Evolutionary conservation across 2,329 filamentous ascomycete genomes (phyloP), one percentile per base, ranked within the genome.

Genomic region (Ophiosphaerella herpotricha): DNA sequence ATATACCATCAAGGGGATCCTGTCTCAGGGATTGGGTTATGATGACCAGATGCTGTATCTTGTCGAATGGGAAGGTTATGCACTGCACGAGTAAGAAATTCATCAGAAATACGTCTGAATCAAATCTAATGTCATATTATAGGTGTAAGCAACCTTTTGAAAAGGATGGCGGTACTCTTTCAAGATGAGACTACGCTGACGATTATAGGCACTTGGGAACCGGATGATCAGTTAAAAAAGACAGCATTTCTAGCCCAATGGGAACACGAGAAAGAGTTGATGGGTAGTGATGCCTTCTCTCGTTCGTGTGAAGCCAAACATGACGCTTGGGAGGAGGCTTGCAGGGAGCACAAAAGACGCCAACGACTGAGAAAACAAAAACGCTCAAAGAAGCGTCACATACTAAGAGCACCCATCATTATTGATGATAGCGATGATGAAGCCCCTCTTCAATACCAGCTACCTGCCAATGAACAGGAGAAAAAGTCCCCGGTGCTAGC

Each of bases 51-150:
- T 71, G 60, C 47, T 74, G 21, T 90, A 84, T 63, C 77, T 91
- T 1, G 80, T 89, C 18, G 79, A 82, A 51, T 91, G 87, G 88
- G 74, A 77, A 23, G 79, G 75, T 2, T 91, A 86, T 61, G 74
- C 78, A 1, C 54, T 85, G 24, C 49, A 68, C 36, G 45, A 55
- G 64, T 68, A 57, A 52, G 55, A 46, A 8, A 11, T 3, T 9
- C 32, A 16, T 40, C 24, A 4, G 24, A 18, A 39, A 32, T 12
- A 26, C 13, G 29, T 39, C 21, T 46, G 40, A 55, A 36, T 29
- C 26, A 29, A 6, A 11, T 29, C 26, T 29, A 51, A 36, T 55
- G 54, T 57, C 52, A 59, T 45, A 31, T 12, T n/a, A 29, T 26
- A 29, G 23, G 23, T 13, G 26, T 29, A 29, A 29, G 26, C 6